phyloP scores from a whole-genome alignment of 352 stramenopile genomes.

The Pseudoperonospora humuli region DNA sequence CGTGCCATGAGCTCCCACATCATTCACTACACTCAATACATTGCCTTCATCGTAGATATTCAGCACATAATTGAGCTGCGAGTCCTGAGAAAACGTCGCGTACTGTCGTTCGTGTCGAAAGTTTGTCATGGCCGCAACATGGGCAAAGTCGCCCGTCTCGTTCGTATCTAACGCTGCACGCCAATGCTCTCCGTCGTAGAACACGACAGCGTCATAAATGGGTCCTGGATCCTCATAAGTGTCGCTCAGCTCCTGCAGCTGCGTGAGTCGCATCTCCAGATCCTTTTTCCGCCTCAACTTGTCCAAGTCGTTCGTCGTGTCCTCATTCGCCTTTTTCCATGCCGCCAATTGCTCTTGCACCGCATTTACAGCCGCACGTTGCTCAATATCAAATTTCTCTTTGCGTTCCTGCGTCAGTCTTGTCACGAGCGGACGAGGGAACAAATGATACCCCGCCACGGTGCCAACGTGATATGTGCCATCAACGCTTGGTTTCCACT shows the following conservation, averaged over 20 bases:
- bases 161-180: conserved; percentile 81
- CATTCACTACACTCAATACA: conserved; percentile 89
- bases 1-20: conserved; percentile 91
- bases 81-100: conserved; percentile 83
- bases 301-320: conserved; percentile 51
- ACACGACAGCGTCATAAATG: conserved; percentile 91
- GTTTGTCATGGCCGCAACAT: conserved; percentile 55
- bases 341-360: conserved; percentile 52
- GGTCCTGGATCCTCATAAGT: conserved; percentile 87
- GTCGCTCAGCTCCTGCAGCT: conserved; percentile 68
- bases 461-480: conserved; percentile 79
- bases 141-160: conserved; percentile 80
- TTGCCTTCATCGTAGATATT: conserved; percentile 93
- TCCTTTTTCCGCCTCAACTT: conserved; percentile 65
- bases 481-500: conserved; percentile 46
- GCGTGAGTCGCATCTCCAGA: conserved; percentile 60
- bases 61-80: conserved; percentile 91
- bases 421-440: conserved; percentile 62
- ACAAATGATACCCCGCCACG: conserved; percentile 85
- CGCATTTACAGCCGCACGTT: conserved; percentile 55
- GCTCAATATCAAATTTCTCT: conserved; percentile 68
- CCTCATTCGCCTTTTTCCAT: conserved; percentile 53
- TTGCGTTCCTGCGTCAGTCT: conserved; percentile 78
- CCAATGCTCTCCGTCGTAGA: conserved; percentile 73
- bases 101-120: conserved; percentile 76